Evolutionary conservation across 305 asterid species (phyloP), one percentile per base, ranked within the genome.

Genomic region (Fraxinus albicans): DNA sequence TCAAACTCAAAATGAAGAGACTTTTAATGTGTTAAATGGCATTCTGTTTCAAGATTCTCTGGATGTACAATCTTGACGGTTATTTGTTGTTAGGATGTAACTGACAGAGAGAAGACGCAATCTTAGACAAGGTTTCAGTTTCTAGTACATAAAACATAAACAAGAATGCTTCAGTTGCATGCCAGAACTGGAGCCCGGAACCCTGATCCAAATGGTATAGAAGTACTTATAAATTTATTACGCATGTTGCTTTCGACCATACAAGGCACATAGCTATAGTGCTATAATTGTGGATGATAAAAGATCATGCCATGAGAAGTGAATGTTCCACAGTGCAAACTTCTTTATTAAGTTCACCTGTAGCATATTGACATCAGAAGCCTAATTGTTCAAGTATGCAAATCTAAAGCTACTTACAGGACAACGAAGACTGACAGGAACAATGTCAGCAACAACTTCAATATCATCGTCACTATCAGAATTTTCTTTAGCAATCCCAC

Each of bases 381-480:
- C 35, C 79, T 77, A 78, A 60, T 25, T 50, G 19, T 65, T 19
- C 23, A 36, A 79, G 47, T 47, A 79, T 50, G 78, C 55, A 84
- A 76, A 83, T 7, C 53, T 75, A 82, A 83, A 44, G 80, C 82
- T 85, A 84, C 98, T 95, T 90, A 97, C 99, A 84, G 99, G 99
- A 82, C 99, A 97, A 17, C 99, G 97, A 79, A 97, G 98, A 90
- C 87, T 94, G 89, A 97, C 96, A 80, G 98, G 92, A 80, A 95
- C 90, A 84, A 55, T 93, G 84, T 95, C 99, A 83, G 99, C 96
- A 88, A 97, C 97, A 78, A 97, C 97, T 94, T 97, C 99, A 88
- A 97, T 87, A 86, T 97, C 99, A 83, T 97, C 92, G 90, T 97
- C 99, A 77, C 98, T 92, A 78, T 97, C 99, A 90, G 98, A 98